These are phyloP conservation scores for Penicillium desertorum DNA, from an alignment of 495 filamentous ascomycete genomes.

Conservation along the genomic window DNA sequence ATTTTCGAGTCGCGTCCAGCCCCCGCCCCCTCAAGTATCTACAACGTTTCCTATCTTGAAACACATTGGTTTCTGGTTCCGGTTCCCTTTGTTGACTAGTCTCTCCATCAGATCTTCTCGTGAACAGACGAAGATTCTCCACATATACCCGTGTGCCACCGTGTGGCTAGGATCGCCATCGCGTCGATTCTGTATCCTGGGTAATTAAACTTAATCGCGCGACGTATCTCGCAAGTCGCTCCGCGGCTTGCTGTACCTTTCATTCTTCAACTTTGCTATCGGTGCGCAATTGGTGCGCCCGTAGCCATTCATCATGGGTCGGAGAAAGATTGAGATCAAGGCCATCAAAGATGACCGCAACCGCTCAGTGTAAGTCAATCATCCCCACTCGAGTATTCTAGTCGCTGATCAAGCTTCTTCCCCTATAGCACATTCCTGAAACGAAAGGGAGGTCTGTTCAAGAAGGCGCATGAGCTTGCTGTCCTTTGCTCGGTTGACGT, in stretches of 20 bases:
- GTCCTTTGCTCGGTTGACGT: conserved; percentile 98
- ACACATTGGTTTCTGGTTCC: neutral
- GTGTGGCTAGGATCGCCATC: conserved; percentile 7
- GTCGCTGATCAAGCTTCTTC: conserved; percentile 9
- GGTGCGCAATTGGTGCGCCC: conserved; percentile 17
- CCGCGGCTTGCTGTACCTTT: neutral
- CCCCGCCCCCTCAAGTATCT: conserved; percentile 4
- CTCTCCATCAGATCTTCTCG: neutral
- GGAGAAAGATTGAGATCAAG: conserved; percentile 96
- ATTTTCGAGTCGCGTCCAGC: conserved; percentile 8
- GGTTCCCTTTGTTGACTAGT: conserved; percentile 7
- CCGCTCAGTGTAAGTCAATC: conserved; percentile 83
- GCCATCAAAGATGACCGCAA: conserved; percentile 99
- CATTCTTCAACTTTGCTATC: neutral
- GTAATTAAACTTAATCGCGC: conserved; percentile 7
- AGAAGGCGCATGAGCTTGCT: conserved; percentile 98
- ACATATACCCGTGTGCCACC: neutral
- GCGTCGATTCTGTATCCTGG: conserved; percentile 8
- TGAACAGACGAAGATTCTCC: neutral
- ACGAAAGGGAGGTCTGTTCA: conserved; percentile 97
- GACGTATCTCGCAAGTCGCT: neutral
- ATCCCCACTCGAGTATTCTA: neutral
- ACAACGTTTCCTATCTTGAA: conserved; percentile 6
- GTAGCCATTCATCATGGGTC: conserved; percentile 52
- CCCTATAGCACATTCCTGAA: conserved; percentile 85